Evolutionary conservation across 176 grass and related monocot genomes (phyloP), one percentile per base, ranked within the genome.

Genomic region (Aegilops umbellulata): DNA sequence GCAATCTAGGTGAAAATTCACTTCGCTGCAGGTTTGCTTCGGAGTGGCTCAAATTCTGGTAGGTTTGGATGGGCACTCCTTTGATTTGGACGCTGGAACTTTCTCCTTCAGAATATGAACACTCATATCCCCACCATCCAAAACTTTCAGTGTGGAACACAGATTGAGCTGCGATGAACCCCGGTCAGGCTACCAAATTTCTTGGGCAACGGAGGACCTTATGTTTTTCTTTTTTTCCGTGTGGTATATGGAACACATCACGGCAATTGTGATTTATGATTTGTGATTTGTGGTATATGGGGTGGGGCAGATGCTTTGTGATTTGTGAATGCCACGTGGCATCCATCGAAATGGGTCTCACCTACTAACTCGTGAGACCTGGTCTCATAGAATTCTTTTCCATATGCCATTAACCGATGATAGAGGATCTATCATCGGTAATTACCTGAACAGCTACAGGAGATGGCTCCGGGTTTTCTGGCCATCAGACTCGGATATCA

Each of bases 31-130:
- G 49, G 68, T 80, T 78, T 87, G 85, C 89, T 91, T 91, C 76
- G 34, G 20, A 84, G 60, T 80, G 12, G 89, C 76, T 91, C 85
- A 76, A 84, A 84, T 55, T 84, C 47, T 44, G 75, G 60, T 91
- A 76, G 89, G 80, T 87, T 91, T 80, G 26, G 85, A 84, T 91
- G 89, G 89, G 29, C 81, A 51, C 35, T 30, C 27, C 19, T 83
- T 27, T 84, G 89, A 91, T 91, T 69, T 91, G 31, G 89, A 91
- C 85, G 60, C 17, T 58, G 65, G 53, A 87, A 47, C 81, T 87
- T 68, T 80, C 26, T 69, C 14, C 60, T 7, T 12, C 17, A 62
- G 7, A 63, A 6, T 19, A 55, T 29, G 12, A 27, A 53, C 29
- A 39, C 26, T 39, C 24, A 31, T 15, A 19, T 62, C 10, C 9